phyloP scores from a whole-genome alignment of 805 yeast species.

The Starmerella gropengiesseri region DNA sequence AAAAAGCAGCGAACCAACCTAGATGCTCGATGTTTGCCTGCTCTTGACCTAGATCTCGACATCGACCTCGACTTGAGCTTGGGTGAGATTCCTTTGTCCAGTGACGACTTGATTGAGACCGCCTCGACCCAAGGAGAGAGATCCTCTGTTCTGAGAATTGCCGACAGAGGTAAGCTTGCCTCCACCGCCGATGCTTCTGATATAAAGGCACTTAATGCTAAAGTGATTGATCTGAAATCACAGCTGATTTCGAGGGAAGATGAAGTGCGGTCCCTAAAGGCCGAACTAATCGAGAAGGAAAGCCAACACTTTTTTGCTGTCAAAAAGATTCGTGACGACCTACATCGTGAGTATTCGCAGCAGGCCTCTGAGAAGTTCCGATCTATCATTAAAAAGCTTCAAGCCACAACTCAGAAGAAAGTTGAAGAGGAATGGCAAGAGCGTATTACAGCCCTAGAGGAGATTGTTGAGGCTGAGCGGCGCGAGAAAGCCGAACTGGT shows the following conservation, averaged over 20 bases:
- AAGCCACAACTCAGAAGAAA: not conserved
- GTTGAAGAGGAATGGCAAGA: constrained; percentile 20
- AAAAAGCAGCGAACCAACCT: no score
- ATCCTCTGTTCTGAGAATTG: no score
- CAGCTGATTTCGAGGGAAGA: constrained; percentile 2
- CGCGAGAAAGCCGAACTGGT: constrained; percentile 50
- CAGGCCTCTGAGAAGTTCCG: constrained; percentile 15
- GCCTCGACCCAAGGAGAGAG: not conserved
- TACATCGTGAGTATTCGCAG: constrained; percentile 8
- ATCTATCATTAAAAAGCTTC: not conserved
- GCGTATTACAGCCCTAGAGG: constrained; percentile 40
- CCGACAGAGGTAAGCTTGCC: no score
- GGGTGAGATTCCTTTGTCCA: not conserved
- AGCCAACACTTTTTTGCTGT: not conserved
- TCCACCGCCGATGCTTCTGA: not conserved
- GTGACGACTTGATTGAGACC: no score
- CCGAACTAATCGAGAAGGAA: not conserved
- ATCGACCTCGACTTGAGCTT: not conserved
- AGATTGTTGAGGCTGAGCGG: constrained; percentile 40
- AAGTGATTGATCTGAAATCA: not conserved
- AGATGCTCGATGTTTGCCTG: no score
- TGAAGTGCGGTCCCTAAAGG: constrained; percentile 3
- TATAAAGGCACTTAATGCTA: not conserved
- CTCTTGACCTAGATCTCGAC: constrained; percentile 5
- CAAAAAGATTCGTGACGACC: not conserved